phyloP scores from a whole-genome alignment of 1,284 basidiomycete species.

The Fistulina hepatica region DNA sequence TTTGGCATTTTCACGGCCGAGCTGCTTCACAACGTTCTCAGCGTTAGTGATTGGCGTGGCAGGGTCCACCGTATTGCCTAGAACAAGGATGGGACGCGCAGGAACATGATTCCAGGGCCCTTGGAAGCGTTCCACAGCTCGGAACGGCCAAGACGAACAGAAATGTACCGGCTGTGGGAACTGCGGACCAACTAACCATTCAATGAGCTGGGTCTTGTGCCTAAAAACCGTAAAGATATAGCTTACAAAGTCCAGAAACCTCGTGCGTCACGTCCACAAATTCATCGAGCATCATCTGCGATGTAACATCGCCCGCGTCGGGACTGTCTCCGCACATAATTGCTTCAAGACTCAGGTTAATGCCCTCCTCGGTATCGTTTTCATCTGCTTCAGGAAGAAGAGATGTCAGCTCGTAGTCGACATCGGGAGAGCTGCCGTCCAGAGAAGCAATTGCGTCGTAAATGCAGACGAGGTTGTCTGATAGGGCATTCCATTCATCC shows the following conservation, averaged over 20 bases:
- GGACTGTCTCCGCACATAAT: not conserved
- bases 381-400: not conserved
- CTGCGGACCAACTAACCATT: slow-evolving; percentile 2
- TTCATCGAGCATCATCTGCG: not conserved
- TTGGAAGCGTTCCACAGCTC: slow-evolving; percentile 4
- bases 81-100: slow-evolving; percentile 1
- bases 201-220: too few species aligned
- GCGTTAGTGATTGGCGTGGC: too few species aligned
- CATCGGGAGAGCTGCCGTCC: not conserved
- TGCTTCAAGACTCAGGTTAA: not conserved
- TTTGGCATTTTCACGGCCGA: too few species aligned
- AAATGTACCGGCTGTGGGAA: not conserved
- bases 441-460: not conserved
- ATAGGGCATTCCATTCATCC: too few species aligned
- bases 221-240: too few species aligned
- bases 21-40: too few species aligned
- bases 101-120: slow-evolving; percentile 3
- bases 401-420: too few species aligned
- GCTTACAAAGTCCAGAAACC: too few species aligned
- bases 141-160: slow-evolving; percentile 4
- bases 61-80: slow-evolving; percentile 4
- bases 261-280: not conserved
- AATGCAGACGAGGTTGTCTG: not conserved
- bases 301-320: not conserved
- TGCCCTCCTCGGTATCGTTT: not conserved